A percentile compares a stretch with the other conserved stretches of the same genome.
phyloP scores from a whole-genome alignment of 148 eudicot genomes.

The Heliamphora exappendiculata region DNA sequence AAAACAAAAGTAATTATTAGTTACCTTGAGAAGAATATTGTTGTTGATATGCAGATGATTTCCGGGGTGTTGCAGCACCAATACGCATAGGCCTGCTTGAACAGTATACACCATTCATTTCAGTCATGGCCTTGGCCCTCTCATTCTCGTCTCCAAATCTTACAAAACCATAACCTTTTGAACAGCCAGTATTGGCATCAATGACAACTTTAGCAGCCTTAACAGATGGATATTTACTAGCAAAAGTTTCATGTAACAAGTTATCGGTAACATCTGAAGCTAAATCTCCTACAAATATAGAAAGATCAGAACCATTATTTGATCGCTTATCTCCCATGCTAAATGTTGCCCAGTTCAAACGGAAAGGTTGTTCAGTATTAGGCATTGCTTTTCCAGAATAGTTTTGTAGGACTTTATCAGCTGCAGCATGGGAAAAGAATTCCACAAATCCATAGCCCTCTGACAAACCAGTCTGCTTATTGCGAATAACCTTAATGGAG shows the following conservation, averaged over 20 bases:
- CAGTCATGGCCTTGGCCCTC: constrained; percentile 80
- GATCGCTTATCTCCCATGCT: constrained; percentile 86
- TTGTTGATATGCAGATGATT: constrained; percentile 64
- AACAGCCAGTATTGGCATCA: constrained; percentile 84
- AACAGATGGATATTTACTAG: constrained; percentile 74
- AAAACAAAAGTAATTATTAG: background rate
- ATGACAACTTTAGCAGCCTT: constrained; percentile 97
- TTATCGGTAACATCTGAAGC: constrained; percentile 93
- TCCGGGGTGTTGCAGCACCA: constrained; percentile 96
- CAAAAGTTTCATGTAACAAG: constrained; percentile 70
- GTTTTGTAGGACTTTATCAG: constrained; percentile 64
- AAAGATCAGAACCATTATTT: constrained; percentile 78
- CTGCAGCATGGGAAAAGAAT: constrained; percentile 53
- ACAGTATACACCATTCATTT: constrained; percentile 93
- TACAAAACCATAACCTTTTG: constrained; percentile 95
- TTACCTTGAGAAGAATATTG: constrained; percentile 51
- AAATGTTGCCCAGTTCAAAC: constrained; percentile 85
- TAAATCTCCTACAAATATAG: constrained; percentile 97
- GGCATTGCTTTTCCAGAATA: constrained; percentile 56
- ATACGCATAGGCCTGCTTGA: constrained; percentile 95
- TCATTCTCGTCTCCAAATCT: constrained; percentile 94
- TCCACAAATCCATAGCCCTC: constrained; percentile 99
- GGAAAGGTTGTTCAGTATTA: constrained; percentile 62
- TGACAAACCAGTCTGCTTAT: constrained; percentile 71
- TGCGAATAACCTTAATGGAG: constrained; percentile 80